Conservation (phyloP, 75 land plant genomes). For the Cunninghamia lanceolata region DNA sequence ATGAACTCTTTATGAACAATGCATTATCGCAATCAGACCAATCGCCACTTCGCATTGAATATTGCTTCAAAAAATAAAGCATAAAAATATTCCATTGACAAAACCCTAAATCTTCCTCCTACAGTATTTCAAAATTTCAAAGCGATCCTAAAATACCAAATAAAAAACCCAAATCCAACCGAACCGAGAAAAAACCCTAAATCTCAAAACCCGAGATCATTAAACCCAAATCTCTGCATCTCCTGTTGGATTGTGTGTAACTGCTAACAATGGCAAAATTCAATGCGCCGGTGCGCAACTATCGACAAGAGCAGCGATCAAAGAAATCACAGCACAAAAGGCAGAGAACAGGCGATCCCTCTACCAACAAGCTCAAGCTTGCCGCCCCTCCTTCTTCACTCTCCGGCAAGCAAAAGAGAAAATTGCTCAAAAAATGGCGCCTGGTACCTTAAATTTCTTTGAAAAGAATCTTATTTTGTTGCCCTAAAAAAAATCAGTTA, state of each 20-base stretch:
- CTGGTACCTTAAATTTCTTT: slow-evolving; percentile 18
- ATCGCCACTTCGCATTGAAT: too few species aligned
- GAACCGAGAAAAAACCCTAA: background rate
- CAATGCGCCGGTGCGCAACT: slow-evolving; percentile 14
- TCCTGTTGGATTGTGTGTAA: background rate
- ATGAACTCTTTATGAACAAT: too few species aligned
- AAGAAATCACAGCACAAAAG: slow-evolving; percentile 27
- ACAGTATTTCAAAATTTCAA: too few species aligned
- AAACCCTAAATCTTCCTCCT: too few species aligned
- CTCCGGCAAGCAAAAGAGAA: slow-evolving; percentile 71
- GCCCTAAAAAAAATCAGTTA: background rate
- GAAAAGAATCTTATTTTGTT: background rate
- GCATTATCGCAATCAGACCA: too few species aligned
- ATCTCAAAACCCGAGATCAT: background rate
- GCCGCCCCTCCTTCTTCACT: slow-evolving; percentile 26
- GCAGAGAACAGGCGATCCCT: slow-evolving; percentile 42
- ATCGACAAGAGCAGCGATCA: slow-evolving; percentile 32
- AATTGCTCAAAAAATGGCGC: slow-evolving; percentile 65
- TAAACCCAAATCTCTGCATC: background rate
- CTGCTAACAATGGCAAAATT: background rate
- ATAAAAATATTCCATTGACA: too few species aligned
- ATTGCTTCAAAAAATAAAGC: too few species aligned
- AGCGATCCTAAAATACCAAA: background rate
- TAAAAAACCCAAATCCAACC: background rate
- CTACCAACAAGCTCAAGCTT: slow-evolving; percentile 41